These are phyloP conservation scores for Allium cepa DNA, from an alignment of 106 monocot species.

Conservation along the genomic window DNA sequence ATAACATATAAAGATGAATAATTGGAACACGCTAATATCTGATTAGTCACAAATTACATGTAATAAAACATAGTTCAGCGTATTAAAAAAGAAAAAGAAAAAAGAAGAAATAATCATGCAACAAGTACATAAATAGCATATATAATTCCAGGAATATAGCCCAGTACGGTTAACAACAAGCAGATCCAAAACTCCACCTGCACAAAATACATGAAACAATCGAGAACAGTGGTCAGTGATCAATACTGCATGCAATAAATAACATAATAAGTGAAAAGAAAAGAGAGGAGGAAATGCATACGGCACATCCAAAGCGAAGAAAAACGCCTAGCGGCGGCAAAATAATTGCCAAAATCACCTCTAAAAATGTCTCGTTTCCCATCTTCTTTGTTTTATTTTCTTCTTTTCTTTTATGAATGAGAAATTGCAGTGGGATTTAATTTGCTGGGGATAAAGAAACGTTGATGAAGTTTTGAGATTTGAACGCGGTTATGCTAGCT, in stretches of 20 bases:
- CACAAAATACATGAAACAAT: neutral
- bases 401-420: neutral
- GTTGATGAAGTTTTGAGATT: too few species aligned
- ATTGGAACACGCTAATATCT: too few species aligned
- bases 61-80: too few species aligned
- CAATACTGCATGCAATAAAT: neutral
- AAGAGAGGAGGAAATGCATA: conserved; percentile 2
- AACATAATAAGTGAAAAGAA: neutral
- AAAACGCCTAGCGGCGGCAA: conserved; percentile 45
- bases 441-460: too few species aligned
- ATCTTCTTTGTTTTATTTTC: conserved; percentile 10
- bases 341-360: conserved; percentile 38
- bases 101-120: conserved; percentile 4
- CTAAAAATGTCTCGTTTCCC: conserved; percentile 43
- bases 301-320: conserved; percentile 41
- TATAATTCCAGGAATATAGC: conserved; percentile 58
- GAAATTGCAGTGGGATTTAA: too few species aligned
- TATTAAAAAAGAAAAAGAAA: neutral
- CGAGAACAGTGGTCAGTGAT: too few species aligned
- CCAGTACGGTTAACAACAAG: conserved; percentile 46
- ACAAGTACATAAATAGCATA: conserved; percentile 60
- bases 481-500: too few species aligned
- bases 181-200: conserved; percentile 63
- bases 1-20: too few species aligned
- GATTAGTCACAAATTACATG: too few species aligned